These are phyloP conservation scores for Exophiala oligosperma DNA, from an alignment of 2,329 filamentous ascomycete species.

Conservation along the genomic window DNA sequence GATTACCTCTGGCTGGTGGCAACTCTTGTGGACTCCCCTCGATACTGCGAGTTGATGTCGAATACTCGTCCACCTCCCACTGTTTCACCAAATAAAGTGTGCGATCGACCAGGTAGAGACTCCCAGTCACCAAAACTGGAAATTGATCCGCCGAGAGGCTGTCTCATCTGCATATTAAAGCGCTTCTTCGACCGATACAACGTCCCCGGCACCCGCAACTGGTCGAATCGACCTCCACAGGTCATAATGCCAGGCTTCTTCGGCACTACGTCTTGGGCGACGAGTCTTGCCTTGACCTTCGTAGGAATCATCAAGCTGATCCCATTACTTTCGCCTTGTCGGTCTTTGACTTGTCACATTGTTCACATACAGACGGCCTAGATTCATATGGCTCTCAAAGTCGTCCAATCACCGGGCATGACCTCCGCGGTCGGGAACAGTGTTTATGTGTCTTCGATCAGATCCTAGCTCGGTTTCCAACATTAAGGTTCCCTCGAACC, in stretches of 20 bases:
- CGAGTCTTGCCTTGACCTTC: not conserved
- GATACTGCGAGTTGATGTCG: too few relatives aligned
- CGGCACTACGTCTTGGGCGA: conserved; percentile 1
- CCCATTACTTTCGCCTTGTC: too few relatives aligned
- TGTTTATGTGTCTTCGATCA: not conserved
- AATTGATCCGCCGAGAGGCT: not conserved
- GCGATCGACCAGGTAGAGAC: conserved; percentile 79
- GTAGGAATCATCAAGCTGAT: too few relatives aligned
- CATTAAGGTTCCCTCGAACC: not conserved
- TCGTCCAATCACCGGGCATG: not conserved
- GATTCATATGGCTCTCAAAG: not conserved
- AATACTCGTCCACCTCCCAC: not conserved
- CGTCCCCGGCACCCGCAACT: not conserved
- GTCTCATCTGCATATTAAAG: not conserved
- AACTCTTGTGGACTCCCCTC: too few relatives aligned
- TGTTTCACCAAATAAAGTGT: conserved; percentile 49
- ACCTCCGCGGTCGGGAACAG: not conserved
- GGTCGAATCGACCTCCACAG: not conserved
- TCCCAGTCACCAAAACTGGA: conserved; percentile 68
- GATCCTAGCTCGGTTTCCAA: not conserved
- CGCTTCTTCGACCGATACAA: conserved; percentile 3
- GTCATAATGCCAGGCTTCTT: not conserved
- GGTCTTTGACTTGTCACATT: too few relatives aligned
- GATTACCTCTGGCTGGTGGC: too few relatives aligned
- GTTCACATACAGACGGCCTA: too few relatives aligned